Percentiles rank a stretch among this genome's conserved stretches.
These are phyloP conservation scores for Hibiscus trionum DNA, from an alignment of 345 rosid genomes.

Conservation along the genomic window DNA sequence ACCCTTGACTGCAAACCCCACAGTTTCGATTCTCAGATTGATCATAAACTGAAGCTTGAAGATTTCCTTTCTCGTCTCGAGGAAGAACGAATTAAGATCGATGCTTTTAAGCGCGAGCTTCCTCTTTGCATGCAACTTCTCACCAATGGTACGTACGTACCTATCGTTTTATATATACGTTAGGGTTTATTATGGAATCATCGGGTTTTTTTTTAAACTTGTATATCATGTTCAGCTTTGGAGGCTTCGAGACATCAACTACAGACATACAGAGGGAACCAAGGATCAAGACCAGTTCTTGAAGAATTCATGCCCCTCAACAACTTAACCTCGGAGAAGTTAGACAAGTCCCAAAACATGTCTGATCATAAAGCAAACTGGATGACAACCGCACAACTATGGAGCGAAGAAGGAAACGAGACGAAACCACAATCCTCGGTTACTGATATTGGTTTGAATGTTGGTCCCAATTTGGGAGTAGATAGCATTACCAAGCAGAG, in stretches of 20 bases:
- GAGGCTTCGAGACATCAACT: slow-evolving; percentile 83
- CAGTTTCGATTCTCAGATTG: too few relatives aligned
- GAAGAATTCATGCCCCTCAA: slow-evolving; percentile 95
- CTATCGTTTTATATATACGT: too few relatives aligned
- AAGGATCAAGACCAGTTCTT: slow-evolving; percentile 37
- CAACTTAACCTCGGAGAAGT: slow-evolving; percentile 29
- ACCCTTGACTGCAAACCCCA: slow-evolving; percentile 60
- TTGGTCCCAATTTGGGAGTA: slow-evolving; percentile 51
- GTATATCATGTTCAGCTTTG: slow-evolving; percentile 42
- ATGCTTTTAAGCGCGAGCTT: slow-evolving; percentile 95
- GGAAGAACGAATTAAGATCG: slow-evolving; percentile 92
- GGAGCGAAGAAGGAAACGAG: slow-evolving; percentile 67
- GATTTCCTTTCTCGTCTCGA: slow-evolving; percentile 76
- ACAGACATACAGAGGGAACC: slow-evolving; percentile 34
- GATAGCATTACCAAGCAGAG: slow-evolving; percentile 46
- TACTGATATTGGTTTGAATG: slow-evolving; percentile 37
- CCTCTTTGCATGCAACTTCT: slow-evolving; percentile 99
- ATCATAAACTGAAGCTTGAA: slow-evolving; percentile 38
- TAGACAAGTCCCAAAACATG: slow-evolving; percentile 24
- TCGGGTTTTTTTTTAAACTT: too few relatives aligned
- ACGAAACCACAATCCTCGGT: slow-evolving; percentile 28
- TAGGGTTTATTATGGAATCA: too few relatives aligned
- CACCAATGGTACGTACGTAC: slow-evolving; percentile 47
- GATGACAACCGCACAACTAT: slow-evolving; percentile 94
- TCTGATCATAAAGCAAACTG: slow-evolving; percentile 47